Base-by-base conservation (phyloP, 352 stramenopile species). In the Globisporangium radiosum region DNA sequence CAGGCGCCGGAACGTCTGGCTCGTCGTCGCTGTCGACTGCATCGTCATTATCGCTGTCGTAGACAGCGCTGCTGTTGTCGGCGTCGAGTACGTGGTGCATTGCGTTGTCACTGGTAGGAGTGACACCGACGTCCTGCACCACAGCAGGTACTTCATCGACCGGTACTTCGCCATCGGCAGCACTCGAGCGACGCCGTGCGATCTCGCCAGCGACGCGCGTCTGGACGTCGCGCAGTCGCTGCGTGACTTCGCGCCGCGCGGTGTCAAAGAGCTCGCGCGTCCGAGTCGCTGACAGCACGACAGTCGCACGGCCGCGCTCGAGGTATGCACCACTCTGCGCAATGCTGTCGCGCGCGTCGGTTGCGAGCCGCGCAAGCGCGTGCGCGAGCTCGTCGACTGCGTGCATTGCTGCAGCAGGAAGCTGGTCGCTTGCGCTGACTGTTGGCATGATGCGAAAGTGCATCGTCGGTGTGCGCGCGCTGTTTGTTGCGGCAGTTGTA, bases 381-480 rank as follows among this genome's bases (percentile, higher is more conserved):
- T 62, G 66, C 47, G 73, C 71, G 39, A 91, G 71, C 56, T 89
- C 76, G 25, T 70, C 62, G 14, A 89, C 59, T 11, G 70, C 71
- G 7, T 80, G 65, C 52, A 88, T 56, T 43, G 86, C 61, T 10
- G 57, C 51, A 1, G 79, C 73, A 4, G 70, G 71, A 38, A 87
- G 60, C 33, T 81, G 75, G 11, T 85, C 68, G 45, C 78, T 78
- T 8, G 87, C 53, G 25, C 66, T 68, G 45, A 75, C 59, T 17
- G 65, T 65, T 25, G 79, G 62, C 13, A 87, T 66, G 3, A 92
- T 70, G 60, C 65, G 78, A 59, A 92, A 85, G 57, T 82, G 78
- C 62, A 91, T 60, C n/a, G 42, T 66, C 44, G 60, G 54, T 10
- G 48, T 68, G 43, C 79, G 68, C 7, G 42, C 15, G 7, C 9